Conservation (phyloP, 768 basidiomycete species). For the Termitomyces sp. region DNA sequence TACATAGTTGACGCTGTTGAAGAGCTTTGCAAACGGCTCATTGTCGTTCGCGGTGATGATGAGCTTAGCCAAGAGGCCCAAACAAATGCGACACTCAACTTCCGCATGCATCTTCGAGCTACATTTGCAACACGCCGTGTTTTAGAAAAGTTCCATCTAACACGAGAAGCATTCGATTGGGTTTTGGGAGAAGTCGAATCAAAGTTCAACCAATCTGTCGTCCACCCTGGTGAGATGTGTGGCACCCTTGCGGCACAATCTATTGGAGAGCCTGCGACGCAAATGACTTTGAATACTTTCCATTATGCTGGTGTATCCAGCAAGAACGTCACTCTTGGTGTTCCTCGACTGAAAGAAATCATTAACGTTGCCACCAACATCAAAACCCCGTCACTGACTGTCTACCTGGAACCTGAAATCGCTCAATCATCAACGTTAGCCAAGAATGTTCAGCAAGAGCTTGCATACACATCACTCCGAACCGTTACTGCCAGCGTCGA, state of each 20-base stretch:
- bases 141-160: conserved; percentile 83
- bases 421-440: conserved; percentile 57
- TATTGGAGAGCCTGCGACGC: conserved; percentile 98
- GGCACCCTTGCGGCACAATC: conserved; percentile 97
- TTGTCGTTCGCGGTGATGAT: conserved; percentile 88
- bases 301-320: conserved; percentile 99
- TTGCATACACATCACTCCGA: conserved; percentile 89
- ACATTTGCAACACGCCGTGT: conserved; percentile 85
- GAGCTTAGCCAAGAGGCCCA: conserved; percentile 71
- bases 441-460: conserved; percentile 88
- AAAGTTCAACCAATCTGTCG: conserved; percentile 91
- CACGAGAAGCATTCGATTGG: conserved; percentile 96
- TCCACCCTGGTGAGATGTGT: conserved; percentile 97
- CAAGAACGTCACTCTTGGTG: conserved; percentile 99
- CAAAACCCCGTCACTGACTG: conserved; percentile 95
- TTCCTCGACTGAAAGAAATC: conserved; percentile 97
- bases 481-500: conserved; percentile 94
- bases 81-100: conserved; percentile 83
- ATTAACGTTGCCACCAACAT: conserved; percentile 99
- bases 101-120: conserved; percentile 90
- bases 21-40: conserved; percentile 67
- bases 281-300: conserved; percentile 99
- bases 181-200: conserved; percentile 93
- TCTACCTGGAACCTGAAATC: conserved; percentile 76
- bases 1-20: conserved; percentile 81